These are phyloP conservation scores for Hygrocybe coccinea DNA, from an alignment of 768 basidiomycete genomes.

Conservation along the genomic window DNA sequence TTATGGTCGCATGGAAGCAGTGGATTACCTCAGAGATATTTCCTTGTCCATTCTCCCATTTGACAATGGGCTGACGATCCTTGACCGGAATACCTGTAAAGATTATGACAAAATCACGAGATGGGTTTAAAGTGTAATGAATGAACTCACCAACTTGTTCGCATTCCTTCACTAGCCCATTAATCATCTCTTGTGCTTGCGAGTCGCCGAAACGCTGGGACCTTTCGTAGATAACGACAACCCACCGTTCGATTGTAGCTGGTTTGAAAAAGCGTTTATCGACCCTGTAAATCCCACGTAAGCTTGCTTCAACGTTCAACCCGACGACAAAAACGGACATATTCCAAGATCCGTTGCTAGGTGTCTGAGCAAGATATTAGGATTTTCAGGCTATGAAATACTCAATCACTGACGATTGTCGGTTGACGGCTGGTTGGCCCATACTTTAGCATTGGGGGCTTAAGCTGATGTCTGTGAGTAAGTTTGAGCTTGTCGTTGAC, in stretches of 20 bases:
- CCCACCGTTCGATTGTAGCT: slow-evolving; percentile 51
- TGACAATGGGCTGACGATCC: slow-evolving; percentile 40
- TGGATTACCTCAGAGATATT: slow-evolving; percentile 38
- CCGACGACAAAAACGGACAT: slow-evolving; percentile 42
- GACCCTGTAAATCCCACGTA: slow-evolving; percentile 42
- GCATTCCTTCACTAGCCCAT: slow-evolving; percentile 46
- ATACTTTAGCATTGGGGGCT: slow-evolving; percentile 63
- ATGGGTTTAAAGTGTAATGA: neutral
- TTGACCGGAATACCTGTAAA: slow-evolving; percentile 54
- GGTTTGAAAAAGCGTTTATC: slow-evolving; percentile 67
- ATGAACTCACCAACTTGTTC: slow-evolving; percentile 52
- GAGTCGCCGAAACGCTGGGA: slow-evolving; percentile 48
- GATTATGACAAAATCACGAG: neutral
- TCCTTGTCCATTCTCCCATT: slow-evolving; percentile 57
- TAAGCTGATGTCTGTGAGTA: slow-evolving; percentile 26
- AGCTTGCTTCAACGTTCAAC: neutral
- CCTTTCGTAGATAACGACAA: slow-evolving; percentile 63
- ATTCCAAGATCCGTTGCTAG: slow-evolving; percentile 72
- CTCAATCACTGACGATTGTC: slow-evolving; percentile 47
- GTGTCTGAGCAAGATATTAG: slow-evolving; percentile 37
- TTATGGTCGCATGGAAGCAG: neutral
- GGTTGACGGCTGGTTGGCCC: slow-evolving; percentile 51
- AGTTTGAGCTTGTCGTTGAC: neutral
- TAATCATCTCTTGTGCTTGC: slow-evolving; percentile 51
- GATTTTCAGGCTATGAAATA: neutral